Base-by-base conservation (phyloP, 2,329 filamentous ascomycete genomes). In the Chrysoporthe austroafricana region DNA sequence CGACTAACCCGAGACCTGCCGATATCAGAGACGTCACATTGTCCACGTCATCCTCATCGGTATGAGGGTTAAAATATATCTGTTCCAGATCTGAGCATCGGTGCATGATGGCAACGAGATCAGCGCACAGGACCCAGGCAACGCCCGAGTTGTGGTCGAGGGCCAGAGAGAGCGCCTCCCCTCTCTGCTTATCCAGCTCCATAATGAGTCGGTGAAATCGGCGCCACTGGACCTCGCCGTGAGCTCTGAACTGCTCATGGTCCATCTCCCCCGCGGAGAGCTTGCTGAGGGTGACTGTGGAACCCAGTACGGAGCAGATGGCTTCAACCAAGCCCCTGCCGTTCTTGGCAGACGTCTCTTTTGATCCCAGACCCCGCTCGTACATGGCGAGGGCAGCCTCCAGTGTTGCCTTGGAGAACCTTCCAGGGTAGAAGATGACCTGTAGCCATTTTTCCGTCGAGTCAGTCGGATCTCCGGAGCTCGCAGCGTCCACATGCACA, bases 301-400 rank as follows among this genome's bases (percentile, higher is more conserved):
- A 86, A 18, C 89, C 88, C 46, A 97, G 84, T 0, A 91, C 88
- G 5, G 87, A 85, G 75, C 90, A 92, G 65, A 97, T 87, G 11
- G 91, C 88, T 77, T 97, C 92, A 66, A 91, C 87, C 67, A 97
- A 80, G 62, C 89, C 85, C 44, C 85, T 83, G 64, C 78, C 80
- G 56, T 84, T 84, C 66, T 79, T 82, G 4, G 79, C 78, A 34
- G 76, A 74, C 1, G 77, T 72, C 36, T 80, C 79, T 58, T 79
- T 84, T 14, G 73, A 76, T 42, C 81, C 80, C 69, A 85, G 79
- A 16, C 84, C 91, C 71, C 90, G 88, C 76, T 93, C 90, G 74
- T 96, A 97, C 67, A 97, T 91, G 36, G 87, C 84, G 44, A 98
- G 81, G 1, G 94, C 92, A 18, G 93, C 93, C 76, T 97, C 93